phyloP scores from a whole-genome alignment of 1,139 yeast species.

The Diutina pseudorugosa region DNA sequence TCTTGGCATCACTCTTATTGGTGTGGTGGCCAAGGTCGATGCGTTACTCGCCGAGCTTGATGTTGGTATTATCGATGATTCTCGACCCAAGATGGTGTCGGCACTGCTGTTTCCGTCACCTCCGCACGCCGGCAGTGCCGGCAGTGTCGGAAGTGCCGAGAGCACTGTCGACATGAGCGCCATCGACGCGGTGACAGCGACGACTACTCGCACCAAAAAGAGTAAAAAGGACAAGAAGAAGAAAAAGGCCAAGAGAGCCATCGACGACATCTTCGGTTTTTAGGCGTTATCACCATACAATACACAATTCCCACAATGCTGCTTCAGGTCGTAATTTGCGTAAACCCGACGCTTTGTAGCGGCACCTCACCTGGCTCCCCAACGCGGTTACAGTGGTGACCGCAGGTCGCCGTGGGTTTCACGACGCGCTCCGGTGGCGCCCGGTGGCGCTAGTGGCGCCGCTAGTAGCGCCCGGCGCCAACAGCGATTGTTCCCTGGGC shows the following conservation, averaged over 20 bases:
- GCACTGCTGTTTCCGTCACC: background rate
- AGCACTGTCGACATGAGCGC: conserved; percentile 2
- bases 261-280: conserved; percentile 52
- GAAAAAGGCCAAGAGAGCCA: conserved; percentile 35
- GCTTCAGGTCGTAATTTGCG: too few species aligned
- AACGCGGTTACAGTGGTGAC: too few species aligned
- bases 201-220: conserved; percentile 5
- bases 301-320: too few species aligned
- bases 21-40: conserved; percentile 37
- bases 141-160: conserved; percentile 1
- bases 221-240: conserved; percentile 12
- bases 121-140: background rate
- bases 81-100: conserved; percentile 7
- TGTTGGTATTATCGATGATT: background rate
- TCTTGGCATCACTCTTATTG: conserved; percentile 61
- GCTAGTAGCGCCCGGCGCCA: too few species aligned
- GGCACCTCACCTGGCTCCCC: too few species aligned
- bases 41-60: conserved; percentile 17
- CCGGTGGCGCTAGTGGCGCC: too few species aligned
- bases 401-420: too few species aligned
- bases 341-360: too few species aligned
- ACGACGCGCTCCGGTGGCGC: too few species aligned
- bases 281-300: too few species aligned
- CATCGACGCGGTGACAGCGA: conserved; percentile 7
- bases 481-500: too few species aligned